Evolutionary conservation across 192 early-diverging fungal genomes (phyloP), one percentile per base, ranked within the genome.

Genomic region (Rhizophagus sp.): DNA sequence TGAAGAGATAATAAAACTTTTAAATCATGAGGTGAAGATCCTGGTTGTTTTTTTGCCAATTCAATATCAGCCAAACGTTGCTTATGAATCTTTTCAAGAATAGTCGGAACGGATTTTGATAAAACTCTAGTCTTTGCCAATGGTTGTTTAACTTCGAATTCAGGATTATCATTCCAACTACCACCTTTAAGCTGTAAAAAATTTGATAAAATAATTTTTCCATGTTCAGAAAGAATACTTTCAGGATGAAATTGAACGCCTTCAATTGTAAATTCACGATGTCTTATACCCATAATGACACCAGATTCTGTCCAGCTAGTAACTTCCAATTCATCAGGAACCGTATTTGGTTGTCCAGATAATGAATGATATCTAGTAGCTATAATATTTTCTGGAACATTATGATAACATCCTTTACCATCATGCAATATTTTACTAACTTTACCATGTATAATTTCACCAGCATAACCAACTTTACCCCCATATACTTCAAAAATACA

Each of bases 231-330:
- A 47, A 98, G 89, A 73, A 99, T 97, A 86, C 94, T 95, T 87
- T 99, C 98, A 0, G 98, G 98, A 82, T 99, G 98, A 88, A 92
- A 99, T 85, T 99, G 98, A 13, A 99, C 94, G 67, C 98, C 97
- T 85, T 99, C 97, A 39, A 99, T 89, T 3, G 96, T 92, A 76
- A 85, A 96, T 22, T 87, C 87, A 82, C 89, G 93, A 88, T 99
- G 98, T 75, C 98, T 90, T 24, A 97, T 91, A 73, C 95, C 98
- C 98, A 99, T 99, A 66, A 99, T 88, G 72, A 95, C 83, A 73
- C 92, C 89, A 86, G 94, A 91, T 50, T 90, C 89, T 19, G 93
- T 94, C 88, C 94, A 93, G 82, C 93, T 92, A 22, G 95, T 99
- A 74, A 97, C 88, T 81, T 96, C 94, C 47, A 99, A 83, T 47